phyloP scores from a whole-genome alignment of 768 basidiomycete species.

The Phaeotremella fagi region DNA sequence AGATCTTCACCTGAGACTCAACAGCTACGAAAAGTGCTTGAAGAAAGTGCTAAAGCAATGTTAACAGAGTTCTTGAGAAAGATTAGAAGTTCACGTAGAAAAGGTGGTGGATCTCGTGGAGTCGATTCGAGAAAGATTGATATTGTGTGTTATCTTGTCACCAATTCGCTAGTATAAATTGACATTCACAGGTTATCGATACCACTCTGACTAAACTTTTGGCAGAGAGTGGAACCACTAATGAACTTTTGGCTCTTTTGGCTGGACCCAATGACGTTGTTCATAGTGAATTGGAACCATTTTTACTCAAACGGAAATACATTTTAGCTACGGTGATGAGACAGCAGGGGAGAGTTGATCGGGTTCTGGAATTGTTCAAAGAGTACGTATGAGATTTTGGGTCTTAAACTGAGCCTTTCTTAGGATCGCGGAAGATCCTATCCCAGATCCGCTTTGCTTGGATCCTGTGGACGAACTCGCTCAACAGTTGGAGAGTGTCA shows the following conservation, averaged over 20 bases:
- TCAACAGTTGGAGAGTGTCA: conserved; percentile 56
- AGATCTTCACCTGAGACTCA: conserved; percentile 64
- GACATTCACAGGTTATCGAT: conserved; percentile 61
- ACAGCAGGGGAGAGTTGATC: conserved; percentile 57
- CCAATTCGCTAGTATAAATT: background rate
- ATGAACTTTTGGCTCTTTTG: conserved; percentile 61
- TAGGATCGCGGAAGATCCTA: conserved; percentile 65
- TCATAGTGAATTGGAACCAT: conserved; percentile 61
- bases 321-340: conserved; percentile 62
- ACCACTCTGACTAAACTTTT: conserved; percentile 74
- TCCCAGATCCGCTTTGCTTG: conserved; percentile 59
- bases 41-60: conserved; percentile 68
- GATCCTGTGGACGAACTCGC: conserved; percentile 65
- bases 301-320: conserved; percentile 59
- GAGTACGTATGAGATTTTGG: conserved; percentile 53
- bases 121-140: conserved; percentile 42
- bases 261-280: conserved; percentile 57
- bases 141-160: conserved; percentile 18
- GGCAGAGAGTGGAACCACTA: conserved; percentile 58
- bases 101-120: conserved; percentile 32
- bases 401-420: conserved; percentile 3
- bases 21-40: conserved; percentile 63
- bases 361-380: conserved; percentile 64
- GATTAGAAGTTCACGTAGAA: conserved; percentile 53
- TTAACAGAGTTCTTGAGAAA: conserved; percentile 64